phyloP scores from a whole-genome alignment of 805 yeast species.

The Saccharomycopsis sp. region DNA sequence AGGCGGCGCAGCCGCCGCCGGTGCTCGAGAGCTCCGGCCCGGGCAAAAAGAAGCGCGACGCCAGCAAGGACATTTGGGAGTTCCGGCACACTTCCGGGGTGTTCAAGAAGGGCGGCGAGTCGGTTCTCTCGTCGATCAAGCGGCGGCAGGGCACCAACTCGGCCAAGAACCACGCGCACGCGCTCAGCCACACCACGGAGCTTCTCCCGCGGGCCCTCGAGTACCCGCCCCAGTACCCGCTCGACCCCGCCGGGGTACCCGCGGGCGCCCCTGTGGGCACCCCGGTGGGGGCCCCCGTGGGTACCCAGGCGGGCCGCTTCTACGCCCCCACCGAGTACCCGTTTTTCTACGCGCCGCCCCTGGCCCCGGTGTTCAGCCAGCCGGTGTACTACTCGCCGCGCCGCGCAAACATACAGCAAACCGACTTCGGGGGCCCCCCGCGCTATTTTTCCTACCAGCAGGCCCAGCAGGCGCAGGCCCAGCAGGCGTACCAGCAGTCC shows the following conservation, averaged over 20 bases:
- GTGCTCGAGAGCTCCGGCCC: not conserved
- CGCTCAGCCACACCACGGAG: conserved; percentile 6
- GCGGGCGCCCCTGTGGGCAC: not conserved
- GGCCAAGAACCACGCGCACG: conserved; percentile 29
- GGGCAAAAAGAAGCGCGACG: not conserved
- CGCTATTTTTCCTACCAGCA: not conserved
- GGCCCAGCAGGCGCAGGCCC: not conserved
- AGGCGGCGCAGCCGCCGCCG: not conserved
- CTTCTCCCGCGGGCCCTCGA: conserved; percentile 5
- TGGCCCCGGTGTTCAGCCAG: conserved; percentile 1
- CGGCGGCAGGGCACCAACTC: conserved; percentile 47
- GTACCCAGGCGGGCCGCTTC: conserved; percentile 22
- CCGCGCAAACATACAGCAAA: no score
- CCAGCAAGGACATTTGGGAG: conserved; percentile 56
- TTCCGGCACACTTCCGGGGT: conserved; percentile 76
- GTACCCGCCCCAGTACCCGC: no score
- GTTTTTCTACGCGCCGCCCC: conserved; percentile 5
- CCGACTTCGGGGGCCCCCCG: not conserved
- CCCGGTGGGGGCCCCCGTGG: not conserved
- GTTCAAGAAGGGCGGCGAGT: conserved; percentile 77
- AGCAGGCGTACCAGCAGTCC: not conserved
- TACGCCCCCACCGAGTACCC: conserved; percentile 10
- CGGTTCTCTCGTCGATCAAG: conserved; percentile 65
- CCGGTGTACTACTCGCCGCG: not conserved
- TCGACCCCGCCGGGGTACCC: conserved; percentile 1